Evolutionary conservation across 495 filamentous ascomycete genomes (phyloP), one percentile per base, ranked within the genome.

Genomic region (Trichoderma gamsii): DNA sequence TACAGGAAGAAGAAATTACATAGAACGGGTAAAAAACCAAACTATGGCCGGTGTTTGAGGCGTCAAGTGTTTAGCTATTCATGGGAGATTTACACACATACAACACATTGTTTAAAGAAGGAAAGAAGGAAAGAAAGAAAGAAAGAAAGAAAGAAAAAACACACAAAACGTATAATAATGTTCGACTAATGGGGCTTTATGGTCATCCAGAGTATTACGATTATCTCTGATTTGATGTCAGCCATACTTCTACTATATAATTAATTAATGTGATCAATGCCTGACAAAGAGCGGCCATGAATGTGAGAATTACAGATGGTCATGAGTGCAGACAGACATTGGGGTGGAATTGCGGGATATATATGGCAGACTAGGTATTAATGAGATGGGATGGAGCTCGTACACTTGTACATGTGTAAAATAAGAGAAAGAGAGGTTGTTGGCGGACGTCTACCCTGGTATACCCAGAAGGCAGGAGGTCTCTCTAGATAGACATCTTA

Each of bases 21-120:
- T 61, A 61, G 56, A 61, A 61, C 56, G 56, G 56, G 49, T 16
- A 16, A 49, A 52, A n/a, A 52, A 52, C 18, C 18, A 61, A 29
- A 61, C 16, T 25, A 61, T 25, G 56, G 56, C 56, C 56, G 56
- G 56, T 32, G 56, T 61, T 61, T 61, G 56, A 32, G 56, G 56
- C 56, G 56, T 25, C 29, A 52, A 29, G 56, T 61, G 56, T 61
- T 32, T 25, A 29, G 12, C 27, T 23, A 25, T 16, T 61, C 56
- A 18, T 29, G 56, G 13, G 56, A 61, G 49, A 61, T 27, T 11
- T 29, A 61, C 27, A 61, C 15, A 61, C 27, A n/a, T n/a, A 25
- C 29, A 29, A 25, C 56, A 23, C n/a, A 25, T 13, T 25, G 27
- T 29, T 61, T 61, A 52, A 21, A 9, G 29, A 2, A 52, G 8